These are phyloP conservation scores for Fusarium duplospermum DNA, from an alignment of 2,329 filamentous ascomycete genomes.

Conservation along the genomic window DNA sequence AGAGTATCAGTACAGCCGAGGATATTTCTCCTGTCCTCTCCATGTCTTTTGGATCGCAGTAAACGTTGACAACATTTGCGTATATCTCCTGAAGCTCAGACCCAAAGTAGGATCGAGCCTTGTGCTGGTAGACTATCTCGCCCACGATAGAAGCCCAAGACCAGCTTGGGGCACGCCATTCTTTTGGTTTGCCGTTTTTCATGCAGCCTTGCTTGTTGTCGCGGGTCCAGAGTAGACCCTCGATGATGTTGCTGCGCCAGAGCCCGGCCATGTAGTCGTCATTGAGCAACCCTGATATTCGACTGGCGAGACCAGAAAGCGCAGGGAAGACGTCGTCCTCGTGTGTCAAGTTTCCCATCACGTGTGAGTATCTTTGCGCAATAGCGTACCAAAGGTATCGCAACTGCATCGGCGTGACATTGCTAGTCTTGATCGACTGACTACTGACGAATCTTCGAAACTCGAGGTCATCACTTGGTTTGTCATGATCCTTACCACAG, in stretches of 20 bases:
- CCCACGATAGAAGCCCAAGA: constrained; percentile 20
- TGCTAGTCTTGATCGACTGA: constrained; percentile 18
- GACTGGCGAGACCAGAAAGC: constrained; percentile 18
- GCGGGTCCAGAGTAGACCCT: constrained; percentile 15
- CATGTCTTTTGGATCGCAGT: not conserved
- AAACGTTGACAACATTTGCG: not conserved
- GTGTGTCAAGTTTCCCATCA: constrained; percentile 23
- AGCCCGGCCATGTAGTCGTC: constrained; percentile 17
- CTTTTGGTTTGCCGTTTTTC: not conserved
- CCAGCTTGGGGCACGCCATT: constrained; percentile 24
- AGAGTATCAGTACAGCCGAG: constrained; percentile 6
- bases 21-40: constrained; percentile 3
- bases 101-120: not conserved
- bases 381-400: constrained; percentile 22
- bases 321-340: constrained; percentile 25
- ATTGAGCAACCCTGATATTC: constrained; percentile 8
- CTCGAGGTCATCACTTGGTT: constrained; percentile 5
- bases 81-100: constrained; percentile 2
- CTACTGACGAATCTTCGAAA: constrained; percentile 13
- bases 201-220: not conserved
- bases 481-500: constrained; percentile 1
- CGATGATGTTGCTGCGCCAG: constrained; percentile 12
- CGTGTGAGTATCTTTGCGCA: constrained; percentile 8
- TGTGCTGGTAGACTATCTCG: constrained; percentile 10
- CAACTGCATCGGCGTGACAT: constrained; percentile 13